These are phyloP conservation scores for Puccinia triticina DNA, from an alignment of 1,284 basidiomycete species.

Conservation along the genomic window DNA sequence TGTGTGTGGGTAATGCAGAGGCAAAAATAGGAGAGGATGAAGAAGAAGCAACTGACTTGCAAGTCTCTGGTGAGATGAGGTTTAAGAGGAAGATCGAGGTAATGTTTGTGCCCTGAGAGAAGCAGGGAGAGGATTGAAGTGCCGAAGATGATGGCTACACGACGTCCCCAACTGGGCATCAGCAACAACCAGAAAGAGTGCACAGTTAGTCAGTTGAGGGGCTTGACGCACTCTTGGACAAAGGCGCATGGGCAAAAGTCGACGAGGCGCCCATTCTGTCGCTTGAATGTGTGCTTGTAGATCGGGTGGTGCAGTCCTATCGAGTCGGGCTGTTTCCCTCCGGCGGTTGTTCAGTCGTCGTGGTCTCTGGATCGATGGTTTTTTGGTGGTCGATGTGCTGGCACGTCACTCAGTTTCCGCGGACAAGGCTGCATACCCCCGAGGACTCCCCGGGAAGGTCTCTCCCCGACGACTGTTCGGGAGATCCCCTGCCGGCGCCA, in stretches of 20 bases:
- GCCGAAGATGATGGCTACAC: slow-evolving; percentile 16
- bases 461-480: too few relatives aligned
- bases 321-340: background rate
- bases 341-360: background rate
- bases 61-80: slow-evolving; percentile 31
- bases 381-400: too few relatives aligned
- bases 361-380: background rate
- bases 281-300: background rate
- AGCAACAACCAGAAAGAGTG: too few relatives aligned
- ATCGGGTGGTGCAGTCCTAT: background rate
- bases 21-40: background rate
- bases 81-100: slow-evolving; percentile 18
- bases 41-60: background rate
- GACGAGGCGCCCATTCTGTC: slow-evolving; percentile 29
- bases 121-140: slow-evolving; percentile 18
- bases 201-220: too few relatives aligned
- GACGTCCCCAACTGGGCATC: too few relatives aligned
- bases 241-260: slow-evolving; percentile 27
- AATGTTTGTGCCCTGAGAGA: slow-evolving; percentile 36
- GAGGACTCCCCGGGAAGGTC: too few relatives aligned
- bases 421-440: too few relatives aligned
- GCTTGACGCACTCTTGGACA: slow-evolving; percentile 10
- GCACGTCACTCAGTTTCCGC: too few relatives aligned
- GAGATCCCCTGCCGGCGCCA: too few relatives aligned
- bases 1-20: background rate